phyloP scores from a whole-genome alignment of 345 rosid species.

The Dovyalis caffra region DNA sequence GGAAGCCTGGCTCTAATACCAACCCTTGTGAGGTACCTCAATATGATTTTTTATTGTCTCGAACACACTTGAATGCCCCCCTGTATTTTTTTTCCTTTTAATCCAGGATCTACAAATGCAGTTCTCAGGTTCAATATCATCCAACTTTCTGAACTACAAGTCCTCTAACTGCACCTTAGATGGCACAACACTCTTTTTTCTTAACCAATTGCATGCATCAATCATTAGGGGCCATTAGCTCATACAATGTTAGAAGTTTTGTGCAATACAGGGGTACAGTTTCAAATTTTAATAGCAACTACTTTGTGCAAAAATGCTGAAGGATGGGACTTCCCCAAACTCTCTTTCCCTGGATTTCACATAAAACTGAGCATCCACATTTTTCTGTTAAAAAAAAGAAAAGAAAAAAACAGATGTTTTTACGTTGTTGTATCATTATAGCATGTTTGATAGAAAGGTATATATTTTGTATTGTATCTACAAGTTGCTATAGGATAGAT shows the following conservation, averaged over 20 bases:
- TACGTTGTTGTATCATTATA: too few relatives aligned
- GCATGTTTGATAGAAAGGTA: not conserved
- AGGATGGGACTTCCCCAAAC: not conserved
- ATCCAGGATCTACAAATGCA: not conserved
- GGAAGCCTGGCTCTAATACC: too few relatives aligned
- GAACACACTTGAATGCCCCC: not conserved
- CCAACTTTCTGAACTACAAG: not conserved
- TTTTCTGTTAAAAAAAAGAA: not conserved
- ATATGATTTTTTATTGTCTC: not conserved
- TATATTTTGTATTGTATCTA: not conserved
- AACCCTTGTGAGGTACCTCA: not conserved
- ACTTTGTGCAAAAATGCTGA: not conserved
- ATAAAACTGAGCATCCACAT: not conserved
- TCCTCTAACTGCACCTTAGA: not conserved
- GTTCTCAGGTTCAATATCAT: not conserved
- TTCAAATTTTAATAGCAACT: not conserved
- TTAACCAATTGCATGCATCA: not conserved
- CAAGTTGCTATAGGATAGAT: not conserved
- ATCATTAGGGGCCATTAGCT: not conserved
- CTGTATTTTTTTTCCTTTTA: not conserved
- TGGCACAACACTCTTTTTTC: not conserved
- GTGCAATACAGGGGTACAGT: not conserved
- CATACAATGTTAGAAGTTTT: not conserved
- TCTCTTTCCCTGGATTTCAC: not conserved
- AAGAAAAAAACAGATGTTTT: too few relatives aligned